A percentile compares a stretch with the other conserved stretches of the same genome.
Evolutionary conservation across 345 rosid genomes (phyloP).

Genomic region (Turnera subulata): DNA sequence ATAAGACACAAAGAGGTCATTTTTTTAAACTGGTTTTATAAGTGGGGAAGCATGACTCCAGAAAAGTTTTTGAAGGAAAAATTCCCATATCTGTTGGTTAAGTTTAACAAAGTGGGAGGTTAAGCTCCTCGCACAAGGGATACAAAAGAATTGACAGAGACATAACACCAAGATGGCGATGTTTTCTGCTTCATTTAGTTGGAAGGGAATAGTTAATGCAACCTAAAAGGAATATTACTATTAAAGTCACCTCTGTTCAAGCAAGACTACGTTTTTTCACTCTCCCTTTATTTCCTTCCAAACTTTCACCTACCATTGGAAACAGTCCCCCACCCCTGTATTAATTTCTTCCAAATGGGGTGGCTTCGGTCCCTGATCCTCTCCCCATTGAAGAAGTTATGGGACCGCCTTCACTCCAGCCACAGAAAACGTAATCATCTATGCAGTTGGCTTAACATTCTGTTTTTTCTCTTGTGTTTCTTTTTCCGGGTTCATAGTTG

Average conservation of each 20-base stretch:
- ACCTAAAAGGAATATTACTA: too few species aligned
- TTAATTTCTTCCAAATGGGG: slow-evolving; percentile 2
- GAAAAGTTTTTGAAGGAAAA: too few species aligned
- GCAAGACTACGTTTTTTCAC: background rate
- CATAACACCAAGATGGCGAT: slow-evolving; percentile 9
- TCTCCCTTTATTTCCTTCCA: slow-evolving; percentile 12
- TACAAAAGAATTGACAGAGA: slow-evolving; percentile 4
- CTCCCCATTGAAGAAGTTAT: slow-evolving; percentile 19
- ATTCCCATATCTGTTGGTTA: too few species aligned
- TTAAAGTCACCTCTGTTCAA: too few species aligned
- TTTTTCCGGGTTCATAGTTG: too few species aligned
- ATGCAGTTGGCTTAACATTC: too few species aligned
- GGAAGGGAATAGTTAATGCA: too few species aligned
- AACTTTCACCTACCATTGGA: slow-evolving; percentile 7
- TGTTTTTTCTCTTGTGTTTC: too few species aligned
- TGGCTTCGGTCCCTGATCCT: slow-evolving; percentile 17
- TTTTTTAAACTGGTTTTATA: background rate
- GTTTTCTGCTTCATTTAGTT: background rate
- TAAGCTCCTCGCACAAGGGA: slow-evolving; percentile 18
- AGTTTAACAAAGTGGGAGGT: too few species aligned
- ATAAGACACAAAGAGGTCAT: background rate
- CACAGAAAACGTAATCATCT: slow-evolving; percentile 20
- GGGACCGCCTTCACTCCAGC: slow-evolving; percentile 4
- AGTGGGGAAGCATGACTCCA: slow-evolving; percentile 1
- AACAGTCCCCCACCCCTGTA: background rate